A percentile compares a stretch with the other conserved stretches of the same genome.
Conservation (phyloP, 371 early-diverging fungal genomes). For the Syncephalastrum sp. region DNA sequence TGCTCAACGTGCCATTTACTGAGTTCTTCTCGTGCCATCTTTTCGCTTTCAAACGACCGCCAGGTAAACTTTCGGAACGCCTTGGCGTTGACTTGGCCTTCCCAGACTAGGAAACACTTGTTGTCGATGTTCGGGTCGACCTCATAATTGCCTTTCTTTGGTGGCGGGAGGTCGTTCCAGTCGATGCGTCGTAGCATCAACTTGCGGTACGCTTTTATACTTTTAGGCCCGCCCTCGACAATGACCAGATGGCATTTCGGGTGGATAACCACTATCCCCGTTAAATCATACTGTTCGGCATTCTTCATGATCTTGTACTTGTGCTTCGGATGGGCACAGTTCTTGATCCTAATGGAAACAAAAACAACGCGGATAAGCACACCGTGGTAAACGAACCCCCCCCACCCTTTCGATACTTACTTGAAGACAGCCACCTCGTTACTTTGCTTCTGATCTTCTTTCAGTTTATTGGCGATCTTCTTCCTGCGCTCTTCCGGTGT, state of each 20-base stretch:
- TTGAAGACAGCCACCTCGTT: slow-evolving; percentile 81
- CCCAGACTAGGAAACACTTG: slow-evolving; percentile 89
- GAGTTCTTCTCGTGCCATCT: slow-evolving; percentile 68
- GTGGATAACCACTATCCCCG: slow-evolving; percentile 78
- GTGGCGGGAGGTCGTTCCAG: slow-evolving; percentile 71
- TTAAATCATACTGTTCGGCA: slow-evolving; percentile 81
- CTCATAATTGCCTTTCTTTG: slow-evolving; percentile 39
- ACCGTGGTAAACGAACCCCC: too few relatives aligned
- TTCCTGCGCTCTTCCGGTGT: slow-evolving; percentile 84
- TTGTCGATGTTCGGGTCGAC: slow-evolving; percentile 57
- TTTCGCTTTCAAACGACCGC: slow-evolving; percentile 74
- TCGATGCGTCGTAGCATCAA: slow-evolving; percentile 95
- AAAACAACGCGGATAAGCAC: background rate
- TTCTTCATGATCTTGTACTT: slow-evolving; percentile 89
- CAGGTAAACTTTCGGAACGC: slow-evolving; percentile 79
- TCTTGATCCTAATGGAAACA: slow-evolving; percentile 56
- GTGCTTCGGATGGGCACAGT: slow-evolving; percentile 75
- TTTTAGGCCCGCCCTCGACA: slow-evolving; percentile 93
- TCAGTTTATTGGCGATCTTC: slow-evolving; percentile 72
- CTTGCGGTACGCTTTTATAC: slow-evolving; percentile 89
- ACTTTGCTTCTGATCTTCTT: slow-evolving; percentile 64
- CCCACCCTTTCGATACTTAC: slow-evolving; percentile 39
- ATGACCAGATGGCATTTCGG: slow-evolving; percentile 78
- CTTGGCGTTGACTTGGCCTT: slow-evolving; percentile 79
- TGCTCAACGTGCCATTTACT: slow-evolving; percentile 68